These are phyloP conservation scores for Trichoderma simmonsii DNA, from an alignment of 2,329 filamentous ascomycete species.

Conservation along the genomic window DNA sequence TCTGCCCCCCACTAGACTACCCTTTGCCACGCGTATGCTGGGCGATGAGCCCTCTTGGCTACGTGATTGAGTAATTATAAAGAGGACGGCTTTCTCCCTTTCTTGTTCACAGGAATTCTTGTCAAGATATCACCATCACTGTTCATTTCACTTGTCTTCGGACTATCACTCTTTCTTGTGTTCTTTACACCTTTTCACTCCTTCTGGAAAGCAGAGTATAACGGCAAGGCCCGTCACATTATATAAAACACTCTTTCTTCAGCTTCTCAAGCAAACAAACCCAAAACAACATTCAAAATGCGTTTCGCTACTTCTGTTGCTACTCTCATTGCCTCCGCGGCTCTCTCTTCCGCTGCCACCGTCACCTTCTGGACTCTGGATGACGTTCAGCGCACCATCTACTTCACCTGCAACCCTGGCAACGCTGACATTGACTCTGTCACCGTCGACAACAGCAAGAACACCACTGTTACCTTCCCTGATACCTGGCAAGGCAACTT, in stretches of 20 bases:
- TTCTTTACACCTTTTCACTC: constrained; percentile 15
- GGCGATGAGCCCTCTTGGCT: not conserved
- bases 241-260: constrained; percentile 13
- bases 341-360: constrained; percentile 44
- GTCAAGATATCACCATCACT: constrained; percentile 13
- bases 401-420: constrained; percentile 48
- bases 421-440: constrained; percentile 36
- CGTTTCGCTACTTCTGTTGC: constrained; percentile 48
- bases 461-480: constrained; percentile 43
- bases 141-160: constrained; percentile 15
- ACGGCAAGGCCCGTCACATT: constrained; percentile 17
- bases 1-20: not conserved
- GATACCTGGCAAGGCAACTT: constrained; percentile 48
- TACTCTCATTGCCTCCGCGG: constrained; percentile 42
- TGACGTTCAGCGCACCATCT: constrained; percentile 44
- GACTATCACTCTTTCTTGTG: constrained; percentile 18
- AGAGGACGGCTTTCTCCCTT: not conserved
- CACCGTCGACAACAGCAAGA: constrained; percentile 37
- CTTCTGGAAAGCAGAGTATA: constrained; percentile 16
- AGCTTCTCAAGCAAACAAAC: constrained; percentile 15
- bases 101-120: not conserved
- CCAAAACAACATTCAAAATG: constrained; percentile 45
- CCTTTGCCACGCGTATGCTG: constrained; percentile 15
- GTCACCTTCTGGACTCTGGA: constrained; percentile 61
- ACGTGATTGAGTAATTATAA: constrained; percentile 11